Percentiles rank a stretch among this genome's conserved stretches.
These are phyloP conservation scores for Lithospermum erythrorhizon DNA, from an alignment of 257 asterid genomes.

Conservation along the genomic window DNA sequence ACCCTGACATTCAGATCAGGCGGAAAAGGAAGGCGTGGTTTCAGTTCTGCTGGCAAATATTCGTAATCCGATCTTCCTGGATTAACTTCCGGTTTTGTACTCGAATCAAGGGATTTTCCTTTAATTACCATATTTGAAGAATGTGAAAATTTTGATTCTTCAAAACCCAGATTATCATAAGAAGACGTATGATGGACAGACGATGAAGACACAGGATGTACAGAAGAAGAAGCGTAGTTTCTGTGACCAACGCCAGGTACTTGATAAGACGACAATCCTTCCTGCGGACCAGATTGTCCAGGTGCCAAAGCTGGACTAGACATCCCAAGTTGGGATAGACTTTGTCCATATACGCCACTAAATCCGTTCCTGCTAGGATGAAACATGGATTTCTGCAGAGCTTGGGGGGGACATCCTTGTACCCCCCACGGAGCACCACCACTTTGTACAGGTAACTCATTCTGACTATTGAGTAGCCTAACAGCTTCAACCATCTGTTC, in stretches of 20 bases:
- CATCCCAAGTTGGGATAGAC: slow-evolving; percentile 16
- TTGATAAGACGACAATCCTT: slow-evolving; percentile 15
- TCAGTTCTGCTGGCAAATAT: slow-evolving; percentile 24
- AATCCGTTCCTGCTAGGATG: slow-evolving; percentile 44
- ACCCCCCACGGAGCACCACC: slow-evolving; percentile 22
- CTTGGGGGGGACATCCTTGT: slow-evolving; percentile 19
- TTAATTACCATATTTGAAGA: slow-evolving; percentile 12
- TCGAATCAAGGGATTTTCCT: slow-evolving; percentile 15
- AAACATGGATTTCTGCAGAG: slow-evolving; percentile 34
- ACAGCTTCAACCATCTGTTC: slow-evolving; percentile 49
- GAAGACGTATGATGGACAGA: slow-evolving; percentile 14
- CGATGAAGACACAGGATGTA: too few relatives aligned
- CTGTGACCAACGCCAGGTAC: slow-evolving; percentile 9
- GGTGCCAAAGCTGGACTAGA: slow-evolving; percentile 12
- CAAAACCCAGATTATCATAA: slow-evolving; percentile 7
- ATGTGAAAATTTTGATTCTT: slow-evolving; percentile 15
- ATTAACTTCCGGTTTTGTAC: slow-evolving; percentile 19
- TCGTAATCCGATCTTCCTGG: slow-evolving; percentile 18
- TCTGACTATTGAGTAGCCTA: slow-evolving; percentile 44
- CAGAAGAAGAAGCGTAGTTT: slow-evolving; percentile 9
- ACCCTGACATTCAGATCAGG: slow-evolving; percentile 66
- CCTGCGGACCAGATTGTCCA: slow-evolving; percentile 20
- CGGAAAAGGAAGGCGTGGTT: slow-evolving; percentile 18
- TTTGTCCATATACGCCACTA: slow-evolving; percentile 28
- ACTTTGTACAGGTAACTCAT: slow-evolving; percentile 28